Evolutionary conservation across 169 alveolate genomes (phyloP).

Genomic region (Babesia ovata): DNA sequence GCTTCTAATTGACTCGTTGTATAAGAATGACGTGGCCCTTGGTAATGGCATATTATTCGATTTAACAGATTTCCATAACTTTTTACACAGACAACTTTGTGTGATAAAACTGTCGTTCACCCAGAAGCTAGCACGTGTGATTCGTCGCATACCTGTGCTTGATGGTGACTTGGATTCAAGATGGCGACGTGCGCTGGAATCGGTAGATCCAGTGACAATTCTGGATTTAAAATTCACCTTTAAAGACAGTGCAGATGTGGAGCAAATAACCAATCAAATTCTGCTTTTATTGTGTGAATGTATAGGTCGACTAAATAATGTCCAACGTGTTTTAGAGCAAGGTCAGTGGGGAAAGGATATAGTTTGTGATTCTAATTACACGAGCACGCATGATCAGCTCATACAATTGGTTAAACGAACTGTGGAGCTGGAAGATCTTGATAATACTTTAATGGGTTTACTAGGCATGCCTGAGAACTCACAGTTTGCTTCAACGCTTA

Average conservation of each 20-base stretch:
- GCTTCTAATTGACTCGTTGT: conserved; percentile 54
- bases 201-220: conserved; percentile 29
- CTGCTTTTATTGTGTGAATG: conserved; percentile 30
- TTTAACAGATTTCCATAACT: conserved; percentile 37
- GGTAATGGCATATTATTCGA: conserved; percentile 34
- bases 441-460: neutral
- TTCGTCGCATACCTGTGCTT: conserved; percentile 37
- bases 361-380: conserved; percentile 28
- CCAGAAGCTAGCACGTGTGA: conserved; percentile 62
- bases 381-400: conserved; percentile 17
- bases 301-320: conserved; percentile 32
- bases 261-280: conserved; percentile 23
- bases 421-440: conserved; percentile 18
- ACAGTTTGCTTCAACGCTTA: no score
- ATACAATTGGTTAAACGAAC: conserved; percentile 2
- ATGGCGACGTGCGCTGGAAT: conserved; percentile 36
- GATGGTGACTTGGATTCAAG: conserved; percentile 9
- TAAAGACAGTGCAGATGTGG: conserved; percentile 12
- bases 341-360: conserved; percentile 26
- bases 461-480: no score
- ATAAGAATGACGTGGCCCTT: conserved; percentile 39
- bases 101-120: conserved; percentile 32
- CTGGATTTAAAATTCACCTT: conserved; percentile 36
- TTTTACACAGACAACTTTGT: conserved; percentile 48
- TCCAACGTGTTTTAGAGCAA: conserved; percentile 12